Base-by-base conservation (phyloP, 1,284 basidiomycete species). In the Naganishia sp. region DNA sequence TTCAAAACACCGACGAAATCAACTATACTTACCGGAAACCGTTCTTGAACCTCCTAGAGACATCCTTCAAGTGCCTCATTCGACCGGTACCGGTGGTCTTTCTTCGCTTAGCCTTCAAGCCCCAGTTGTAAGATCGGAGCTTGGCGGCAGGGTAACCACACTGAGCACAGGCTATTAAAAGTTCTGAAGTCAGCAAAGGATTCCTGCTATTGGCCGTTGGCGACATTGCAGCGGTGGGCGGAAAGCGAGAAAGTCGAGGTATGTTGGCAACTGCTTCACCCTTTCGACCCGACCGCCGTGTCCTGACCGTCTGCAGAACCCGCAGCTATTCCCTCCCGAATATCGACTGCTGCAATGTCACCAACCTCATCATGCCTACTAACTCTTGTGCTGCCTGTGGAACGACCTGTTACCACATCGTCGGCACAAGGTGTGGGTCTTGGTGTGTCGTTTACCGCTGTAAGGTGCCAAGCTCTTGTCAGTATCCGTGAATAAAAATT, bases 61-160 rank as follows among this genome's bases (percentile, higher is more conserved):
- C 94, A 67, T 84, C 81, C 86, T 94, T 96, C 82, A 99, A 87
- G 87, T 94, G 88, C 72, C 85, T 85, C 94, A 97, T 96, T 77
- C 95, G 87, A 73, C 95, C 95, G 74, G 95, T 94, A 74, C 95
- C 95, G 72, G 78, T 94, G 65, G 94, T 96, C 88, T 96, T 95
- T 88, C 95, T 89, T 84, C 95, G 89, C 88, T 98, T 97, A 68
- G 94, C 95, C 87, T 99, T 99, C 81, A 89, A 86, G 74, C 93
- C 92, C 95, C 95, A 99, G 83, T 98, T 90, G 83, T 88, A 98
- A 75, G 91, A 94, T 78, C 95, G 88, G 76, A 94, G 84, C 84
- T 94, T 98, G 70, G 95, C 94, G 67, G 92, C 84, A 65, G 95
- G 95, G 84, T 94, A 98, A 67, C 95, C 96, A 81, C 96, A 98